A percentile compares a stretch with the other conserved stretches of the same genome.
These are phyloP conservation scores for Debaryomyces robertsiae DNA, from an alignment of 1,139 yeast genomes.

Conservation along the genomic window DNA sequence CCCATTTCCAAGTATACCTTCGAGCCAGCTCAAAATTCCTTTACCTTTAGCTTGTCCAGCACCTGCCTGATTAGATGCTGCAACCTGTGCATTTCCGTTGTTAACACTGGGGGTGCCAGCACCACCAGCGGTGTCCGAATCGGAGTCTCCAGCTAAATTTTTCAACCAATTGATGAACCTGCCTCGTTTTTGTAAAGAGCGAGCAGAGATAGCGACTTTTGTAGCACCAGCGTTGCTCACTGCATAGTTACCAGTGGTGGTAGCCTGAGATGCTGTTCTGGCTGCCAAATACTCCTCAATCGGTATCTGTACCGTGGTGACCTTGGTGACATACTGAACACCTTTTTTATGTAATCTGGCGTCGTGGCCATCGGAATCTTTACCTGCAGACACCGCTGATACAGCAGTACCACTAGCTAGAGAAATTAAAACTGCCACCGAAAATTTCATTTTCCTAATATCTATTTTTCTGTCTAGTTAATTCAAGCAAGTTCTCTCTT, in stretches of 20 bases:
- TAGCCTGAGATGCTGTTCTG: constrained; percentile 9
- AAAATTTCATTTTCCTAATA: constrained; percentile 2
- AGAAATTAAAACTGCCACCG: constrained; percentile 3
- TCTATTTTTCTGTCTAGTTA: background rate
- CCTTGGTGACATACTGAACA: constrained; percentile 20
- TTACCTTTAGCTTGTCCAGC: background rate
- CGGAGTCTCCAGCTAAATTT: constrained; percentile 2
- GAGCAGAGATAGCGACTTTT: background rate
- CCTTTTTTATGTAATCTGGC: constrained; percentile 13
- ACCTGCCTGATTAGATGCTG: background rate
- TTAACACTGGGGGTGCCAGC: background rate
- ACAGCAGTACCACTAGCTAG: background rate
- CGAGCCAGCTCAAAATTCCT: constrained; percentile 4
- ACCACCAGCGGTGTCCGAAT: background rate
- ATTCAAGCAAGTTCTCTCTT: background rate
- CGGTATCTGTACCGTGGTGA: constrained; percentile 19
- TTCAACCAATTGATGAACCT: background rate
- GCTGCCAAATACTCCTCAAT: constrained; percentile 14
- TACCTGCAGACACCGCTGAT: background rate
- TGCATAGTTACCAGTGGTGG: constrained; percentile 13
- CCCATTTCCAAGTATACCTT: constrained; percentile 2
- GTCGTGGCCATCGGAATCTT: background rate
- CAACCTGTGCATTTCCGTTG: background rate
- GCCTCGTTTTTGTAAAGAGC: background rate
- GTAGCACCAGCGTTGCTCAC: constrained; percentile 11